Percentiles rank a stretch among this genome's conserved stretches.
phyloP scores from a whole-genome alignment of 305 asterid genomes.

The Fraxinus floribunda region DNA sequence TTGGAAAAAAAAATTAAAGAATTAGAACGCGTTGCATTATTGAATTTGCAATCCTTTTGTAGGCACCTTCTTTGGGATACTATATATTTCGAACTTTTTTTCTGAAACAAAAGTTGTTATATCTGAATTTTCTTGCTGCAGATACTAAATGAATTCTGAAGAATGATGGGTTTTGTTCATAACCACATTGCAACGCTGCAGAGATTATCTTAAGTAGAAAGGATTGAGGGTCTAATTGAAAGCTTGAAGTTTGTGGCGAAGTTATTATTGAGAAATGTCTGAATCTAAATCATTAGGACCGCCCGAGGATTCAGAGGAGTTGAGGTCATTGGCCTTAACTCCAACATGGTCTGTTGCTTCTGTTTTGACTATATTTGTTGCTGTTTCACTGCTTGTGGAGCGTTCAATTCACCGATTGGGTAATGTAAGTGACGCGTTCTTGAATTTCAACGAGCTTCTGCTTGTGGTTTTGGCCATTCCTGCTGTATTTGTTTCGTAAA shows the following conservation, averaged over 20 bases:
- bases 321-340: constrained; percentile 81
- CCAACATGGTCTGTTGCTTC: constrained; percentile 99
- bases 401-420: constrained; percentile 87
- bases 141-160: not conserved
- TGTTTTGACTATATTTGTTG: constrained; percentile 81
- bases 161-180: constrained; percentile 9
- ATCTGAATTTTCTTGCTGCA: constrained; percentile 3
- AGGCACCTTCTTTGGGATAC: constrained; percentile 16
- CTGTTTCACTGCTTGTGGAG: constrained; percentile 90
- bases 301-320: constrained; percentile 48
- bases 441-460: not conserved
- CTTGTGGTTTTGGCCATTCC: not conserved
- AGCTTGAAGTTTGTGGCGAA: constrained; percentile 22
- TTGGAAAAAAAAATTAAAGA: constrained; percentile 13
- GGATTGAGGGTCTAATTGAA: constrained; percentile 16
- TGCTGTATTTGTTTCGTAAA: not conserved
- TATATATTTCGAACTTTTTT: constrained; percentile 7
- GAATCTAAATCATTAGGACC: constrained; percentile 36
- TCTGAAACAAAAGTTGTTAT: constrained; percentile 21
- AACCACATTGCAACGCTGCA: not conserved
- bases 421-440: constrained; percentile 49
- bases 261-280: constrained; percentile 33
- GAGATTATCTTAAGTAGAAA: constrained; percentile 3
- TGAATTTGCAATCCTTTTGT: constrained; percentile 24
- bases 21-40: constrained; percentile 18